A percentile compares a stretch with the other conserved stretches of the same genome.
Evolutionary conservation across 2,329 filamentous ascomycete species (phyloP).

Genomic region (Exutisphaerella laricina): DNA sequence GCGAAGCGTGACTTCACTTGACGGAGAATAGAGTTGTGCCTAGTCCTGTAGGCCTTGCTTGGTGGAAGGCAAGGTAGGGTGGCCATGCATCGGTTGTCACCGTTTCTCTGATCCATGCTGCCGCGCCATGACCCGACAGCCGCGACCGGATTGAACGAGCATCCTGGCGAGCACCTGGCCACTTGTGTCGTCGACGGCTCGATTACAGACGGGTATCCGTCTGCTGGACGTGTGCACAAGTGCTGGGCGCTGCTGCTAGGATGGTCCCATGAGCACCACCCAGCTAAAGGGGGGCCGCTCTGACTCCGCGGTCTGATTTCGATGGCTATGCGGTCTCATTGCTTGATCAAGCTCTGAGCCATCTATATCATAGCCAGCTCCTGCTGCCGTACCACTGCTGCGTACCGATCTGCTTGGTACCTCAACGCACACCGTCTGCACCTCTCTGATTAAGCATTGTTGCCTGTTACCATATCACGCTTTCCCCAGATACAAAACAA

Average conservation of each 20-base stretch:
- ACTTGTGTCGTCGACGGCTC: conserved; percentile 15
- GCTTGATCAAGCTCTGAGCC: conserved; percentile 4
- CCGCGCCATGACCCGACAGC: conserved; percentile 14
- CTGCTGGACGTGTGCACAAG: conserved; percentile 13
- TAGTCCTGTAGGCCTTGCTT: background rate
- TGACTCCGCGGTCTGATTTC: conserved; percentile 11
- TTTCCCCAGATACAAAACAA: background rate
- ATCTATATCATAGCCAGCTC: conserved; percentile 13
- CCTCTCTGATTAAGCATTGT: conserved; percentile 1
- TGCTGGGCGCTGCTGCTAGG: conserved; percentile 10
- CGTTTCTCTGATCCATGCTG: conserved; percentile 8
- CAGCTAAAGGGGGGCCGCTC: conserved; percentile 6
- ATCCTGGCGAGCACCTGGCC: conserved; percentile 7
- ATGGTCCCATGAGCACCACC: conserved; percentile 11
- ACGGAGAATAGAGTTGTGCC: conserved; percentile 7
- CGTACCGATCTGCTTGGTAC: background rate
- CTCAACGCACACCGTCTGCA: background rate
- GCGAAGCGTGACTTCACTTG: background rate
- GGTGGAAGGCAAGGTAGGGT: conserved; percentile 6
- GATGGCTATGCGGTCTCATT: conserved; percentile 7
- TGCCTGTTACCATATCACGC: background rate
- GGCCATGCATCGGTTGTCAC: conserved; percentile 10
- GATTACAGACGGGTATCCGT: conserved; percentile 14
- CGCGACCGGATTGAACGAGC: conserved; percentile 7
- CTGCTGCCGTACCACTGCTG: conserved; percentile 3